These are phyloP conservation scores for Quercus dentata DNA, from an alignment of 306 rosid species.

Conservation along the genomic window DNA sequence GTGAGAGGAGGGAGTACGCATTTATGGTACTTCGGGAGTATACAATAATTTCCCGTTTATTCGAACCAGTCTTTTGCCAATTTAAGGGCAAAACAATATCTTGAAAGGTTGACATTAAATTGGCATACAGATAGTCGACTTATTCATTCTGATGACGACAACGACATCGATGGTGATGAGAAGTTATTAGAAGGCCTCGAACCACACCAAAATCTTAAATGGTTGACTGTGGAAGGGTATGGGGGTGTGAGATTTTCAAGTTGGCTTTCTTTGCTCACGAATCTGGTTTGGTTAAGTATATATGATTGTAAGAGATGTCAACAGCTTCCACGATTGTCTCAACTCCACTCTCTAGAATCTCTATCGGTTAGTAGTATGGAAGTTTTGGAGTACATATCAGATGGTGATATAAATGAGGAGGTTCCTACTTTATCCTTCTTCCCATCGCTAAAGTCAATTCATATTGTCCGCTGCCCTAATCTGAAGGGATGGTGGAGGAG, in stretches of 20 bases:
- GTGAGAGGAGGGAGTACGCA: too few species aligned
- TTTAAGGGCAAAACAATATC: background rate
- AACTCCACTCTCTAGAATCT: background rate
- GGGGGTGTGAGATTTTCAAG: background rate
- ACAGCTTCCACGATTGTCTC: background rate
- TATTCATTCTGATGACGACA: too few species aligned
- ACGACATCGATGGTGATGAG: background rate
- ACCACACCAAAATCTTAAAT: background rate
- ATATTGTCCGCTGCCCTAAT: background rate
- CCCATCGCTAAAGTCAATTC: background rate
- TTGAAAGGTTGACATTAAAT: background rate
- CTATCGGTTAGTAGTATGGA: accelerated
- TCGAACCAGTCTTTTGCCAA: too few species aligned
- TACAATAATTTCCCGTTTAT: too few species aligned
- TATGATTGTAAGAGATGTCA: background rate
- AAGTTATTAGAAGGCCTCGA: background rate
- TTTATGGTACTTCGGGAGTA: too few species aligned
- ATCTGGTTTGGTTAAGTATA: background rate
- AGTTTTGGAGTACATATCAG: background rate
- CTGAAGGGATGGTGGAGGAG: slow-evolving; percentile 8
- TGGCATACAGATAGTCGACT: accelerated
- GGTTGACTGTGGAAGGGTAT: background rate
- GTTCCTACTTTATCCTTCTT: background rate
- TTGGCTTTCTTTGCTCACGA: background rate
- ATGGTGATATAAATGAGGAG: background rate